These are phyloP conservation scores for Phaeotremella skinneri DNA, from an alignment of 768 basidiomycete species.

Conservation along the genomic window DNA sequence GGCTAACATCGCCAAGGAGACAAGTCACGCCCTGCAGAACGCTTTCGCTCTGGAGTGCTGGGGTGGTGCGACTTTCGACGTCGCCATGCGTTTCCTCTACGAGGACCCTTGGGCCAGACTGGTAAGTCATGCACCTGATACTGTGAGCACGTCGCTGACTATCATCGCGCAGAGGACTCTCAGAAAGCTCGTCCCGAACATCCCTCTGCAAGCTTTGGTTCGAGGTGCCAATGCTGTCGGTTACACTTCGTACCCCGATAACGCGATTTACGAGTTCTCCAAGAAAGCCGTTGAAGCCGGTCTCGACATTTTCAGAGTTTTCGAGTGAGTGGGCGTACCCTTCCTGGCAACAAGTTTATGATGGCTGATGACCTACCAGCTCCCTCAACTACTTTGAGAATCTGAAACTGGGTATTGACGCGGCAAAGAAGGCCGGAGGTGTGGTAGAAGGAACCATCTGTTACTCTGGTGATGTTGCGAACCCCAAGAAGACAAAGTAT, in stretches of 20 bases:
- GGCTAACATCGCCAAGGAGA: constrained; percentile 97
- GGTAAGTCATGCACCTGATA: constrained; percentile 54
- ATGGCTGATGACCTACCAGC: constrained; percentile 18
- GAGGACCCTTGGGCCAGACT: constrained; percentile 99
- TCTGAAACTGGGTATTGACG: constrained; percentile 98
- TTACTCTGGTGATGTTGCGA: constrained; percentile 96
- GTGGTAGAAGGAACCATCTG: constrained; percentile 96
- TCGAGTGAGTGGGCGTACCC: constrained; percentile 57
- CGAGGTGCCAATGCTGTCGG: constrained; percentile 99
- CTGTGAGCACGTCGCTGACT: neutral
- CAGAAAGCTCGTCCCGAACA: constrained; percentile 94
- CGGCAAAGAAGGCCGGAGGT: constrained; percentile 99
- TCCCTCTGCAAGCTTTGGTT: constrained; percentile 95
- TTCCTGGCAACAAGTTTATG: constrained; percentile 1
- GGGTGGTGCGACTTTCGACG: constrained; percentile 99
- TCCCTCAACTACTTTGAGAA: constrained; percentile 98
- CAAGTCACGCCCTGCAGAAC: constrained; percentile 88
- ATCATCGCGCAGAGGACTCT: constrained; percentile 67
- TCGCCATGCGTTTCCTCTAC: constrained; percentile 98
- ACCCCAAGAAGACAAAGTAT: constrained; percentile 92
- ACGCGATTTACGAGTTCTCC: constrained; percentile 98
- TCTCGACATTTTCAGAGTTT: constrained; percentile 98
- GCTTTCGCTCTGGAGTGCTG: constrained; percentile 97
- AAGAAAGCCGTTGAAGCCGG: constrained; percentile 99
- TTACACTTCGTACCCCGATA: constrained; percentile 97